Evolutionary conservation across 2,329 filamentous ascomycete species (phyloP).

Genomic region (Claviceps digitariae): DNA sequence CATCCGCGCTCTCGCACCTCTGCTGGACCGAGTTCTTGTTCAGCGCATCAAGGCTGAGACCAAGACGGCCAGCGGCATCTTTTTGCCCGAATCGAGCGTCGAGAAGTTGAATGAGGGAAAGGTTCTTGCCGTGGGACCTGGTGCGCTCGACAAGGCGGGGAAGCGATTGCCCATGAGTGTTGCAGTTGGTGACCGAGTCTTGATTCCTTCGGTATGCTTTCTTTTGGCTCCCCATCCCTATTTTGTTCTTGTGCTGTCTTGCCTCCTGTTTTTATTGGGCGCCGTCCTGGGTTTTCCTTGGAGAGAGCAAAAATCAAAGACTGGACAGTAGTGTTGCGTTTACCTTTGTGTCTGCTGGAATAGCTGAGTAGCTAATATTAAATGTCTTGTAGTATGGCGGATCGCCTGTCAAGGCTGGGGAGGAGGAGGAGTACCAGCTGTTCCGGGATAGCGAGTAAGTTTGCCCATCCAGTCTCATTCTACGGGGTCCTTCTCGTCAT

Average conservation of each 20-base stretch:
- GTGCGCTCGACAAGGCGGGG: conserved; percentile 74
- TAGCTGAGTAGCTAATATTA: background rate
- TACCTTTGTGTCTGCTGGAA: background rate
- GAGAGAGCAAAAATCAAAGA: background rate
- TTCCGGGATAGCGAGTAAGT: conserved; percentile 98
- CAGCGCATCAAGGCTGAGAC: conserved; percentile 95
- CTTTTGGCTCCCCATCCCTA: no score
- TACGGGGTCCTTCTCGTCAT: background rate
- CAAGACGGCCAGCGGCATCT: conserved; percentile 94
- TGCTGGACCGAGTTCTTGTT: conserved; percentile 95
- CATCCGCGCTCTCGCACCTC: conserved; percentile 87
- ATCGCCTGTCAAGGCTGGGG: conserved; percentile 89
- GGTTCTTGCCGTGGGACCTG: conserved; percentile 89
- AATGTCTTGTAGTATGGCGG: conserved; percentile 59
- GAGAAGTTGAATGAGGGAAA: conserved; percentile 98
- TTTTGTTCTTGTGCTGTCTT: background rate
- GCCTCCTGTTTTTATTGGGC: background rate
- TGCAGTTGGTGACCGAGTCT: conserved; percentile 70
- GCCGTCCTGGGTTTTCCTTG: background rate
- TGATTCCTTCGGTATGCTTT: conserved; percentile 76
- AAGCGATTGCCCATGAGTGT: conserved; percentile 81
- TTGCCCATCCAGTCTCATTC: background rate
- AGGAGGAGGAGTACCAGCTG: conserved; percentile 90
- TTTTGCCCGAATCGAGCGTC: conserved; percentile 89
- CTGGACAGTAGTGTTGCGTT: background rate